phyloP scores from a whole-genome alignment of 164 flowering plant species.

The Houttuynia cordata region DNA sequence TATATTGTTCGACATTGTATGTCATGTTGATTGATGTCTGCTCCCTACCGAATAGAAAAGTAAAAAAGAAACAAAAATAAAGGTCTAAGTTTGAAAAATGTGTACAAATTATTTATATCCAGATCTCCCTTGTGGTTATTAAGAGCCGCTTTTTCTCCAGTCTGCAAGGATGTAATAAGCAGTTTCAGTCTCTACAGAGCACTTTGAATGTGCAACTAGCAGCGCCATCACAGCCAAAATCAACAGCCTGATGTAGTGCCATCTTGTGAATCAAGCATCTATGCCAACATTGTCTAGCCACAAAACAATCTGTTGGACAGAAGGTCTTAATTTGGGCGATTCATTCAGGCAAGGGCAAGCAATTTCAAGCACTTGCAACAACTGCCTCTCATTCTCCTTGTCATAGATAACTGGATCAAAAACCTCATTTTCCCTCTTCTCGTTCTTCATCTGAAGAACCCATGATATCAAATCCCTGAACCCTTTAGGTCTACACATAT shows the following conservation, averaged over 20 bases:
- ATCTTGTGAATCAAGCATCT: slow-evolving; percentile 4
- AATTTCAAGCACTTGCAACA: slow-evolving; percentile 44
- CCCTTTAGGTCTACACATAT: slow-evolving; percentile 60
- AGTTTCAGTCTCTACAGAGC: not conserved
- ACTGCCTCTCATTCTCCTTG: slow-evolving; percentile 32
- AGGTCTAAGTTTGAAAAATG: not conserved
- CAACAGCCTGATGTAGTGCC: not conserved
- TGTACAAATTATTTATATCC: not conserved
- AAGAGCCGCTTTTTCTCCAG: not conserved
- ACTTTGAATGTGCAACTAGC: not conserved
- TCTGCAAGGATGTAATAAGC: not conserved
- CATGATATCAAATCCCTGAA: slow-evolving; percentile 59
- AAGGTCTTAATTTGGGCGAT: slow-evolving; percentile 54
- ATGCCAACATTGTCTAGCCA: slow-evolving; percentile 42
- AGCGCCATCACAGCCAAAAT: not conserved
- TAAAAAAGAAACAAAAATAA: not conserved
- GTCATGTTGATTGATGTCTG: not conserved
- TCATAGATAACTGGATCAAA: slow-evolving; percentile 53
- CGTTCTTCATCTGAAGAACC: slow-evolving; percentile 63
- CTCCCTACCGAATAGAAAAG: not conserved
- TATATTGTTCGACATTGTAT: not conserved
- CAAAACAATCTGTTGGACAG: slow-evolving; percentile 43
- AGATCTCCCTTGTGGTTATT: not conserved
- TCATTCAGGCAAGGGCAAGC: slow-evolving; percentile 58
- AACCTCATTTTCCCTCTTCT: slow-evolving; percentile 46